phyloP scores from a whole-genome alignment of 2,329 filamentous ascomycete genomes.

The Huntiella moniliformis region DNA sequence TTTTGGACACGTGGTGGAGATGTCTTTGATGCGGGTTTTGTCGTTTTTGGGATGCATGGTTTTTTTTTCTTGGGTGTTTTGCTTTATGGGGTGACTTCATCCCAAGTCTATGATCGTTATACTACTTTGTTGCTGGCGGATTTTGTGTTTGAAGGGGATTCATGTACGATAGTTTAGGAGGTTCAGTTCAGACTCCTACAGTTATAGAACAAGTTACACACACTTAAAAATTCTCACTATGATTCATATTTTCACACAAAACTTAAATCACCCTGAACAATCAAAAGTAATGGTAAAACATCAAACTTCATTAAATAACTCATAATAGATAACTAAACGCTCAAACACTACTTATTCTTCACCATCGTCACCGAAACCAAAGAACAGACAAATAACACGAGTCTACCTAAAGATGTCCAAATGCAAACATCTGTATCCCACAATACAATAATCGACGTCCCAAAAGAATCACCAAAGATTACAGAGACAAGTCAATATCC shows the following conservation, averaged over 20 bases:
- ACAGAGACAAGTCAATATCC: conserved; percentile 5
- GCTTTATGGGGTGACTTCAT: too few relatives aligned
- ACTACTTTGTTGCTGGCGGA: too few relatives aligned
- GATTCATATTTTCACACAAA: background rate
- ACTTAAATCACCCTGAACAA: background rate
- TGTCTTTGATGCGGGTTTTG: too few relatives aligned
- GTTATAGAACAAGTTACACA: background rate
- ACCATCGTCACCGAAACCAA: background rate
- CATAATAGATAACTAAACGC: conserved; percentile 7
- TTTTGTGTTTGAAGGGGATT: too few relatives aligned
- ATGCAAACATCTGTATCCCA: conserved; percentile 8
- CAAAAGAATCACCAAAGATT: background rate
- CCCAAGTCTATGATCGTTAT: too few relatives aligned
- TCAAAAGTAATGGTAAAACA: background rate
- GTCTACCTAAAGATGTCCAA: background rate
- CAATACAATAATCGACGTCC: conserved; percentile 7
- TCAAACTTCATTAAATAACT: conserved; percentile 6
- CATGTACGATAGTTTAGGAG: too few relatives aligned
- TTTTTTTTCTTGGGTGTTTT: too few relatives aligned
- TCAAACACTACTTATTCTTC: too few relatives aligned
- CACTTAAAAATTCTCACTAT: background rate
- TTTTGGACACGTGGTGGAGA: background rate
- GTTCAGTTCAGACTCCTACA: too few relatives aligned
- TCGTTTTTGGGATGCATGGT: background rate
- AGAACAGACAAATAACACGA: background rate